Conservation (phyloP, 2,329 filamentous ascomycete species). For the Escovopsis sp. region DNA sequence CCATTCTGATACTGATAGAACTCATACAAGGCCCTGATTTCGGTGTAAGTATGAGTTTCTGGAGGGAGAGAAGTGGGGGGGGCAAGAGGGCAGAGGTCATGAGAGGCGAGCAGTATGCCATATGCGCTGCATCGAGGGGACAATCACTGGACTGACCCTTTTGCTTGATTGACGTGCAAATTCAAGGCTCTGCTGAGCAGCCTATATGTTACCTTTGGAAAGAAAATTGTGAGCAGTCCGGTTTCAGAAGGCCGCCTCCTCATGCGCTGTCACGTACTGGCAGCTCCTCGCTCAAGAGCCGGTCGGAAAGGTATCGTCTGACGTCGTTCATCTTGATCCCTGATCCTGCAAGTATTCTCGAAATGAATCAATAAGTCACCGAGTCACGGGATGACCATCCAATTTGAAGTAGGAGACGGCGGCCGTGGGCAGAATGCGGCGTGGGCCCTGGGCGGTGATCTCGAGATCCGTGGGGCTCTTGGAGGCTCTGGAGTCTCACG, state of each 20-base stretch:
- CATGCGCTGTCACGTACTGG: conserved; percentile 36
- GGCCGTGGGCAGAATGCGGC: no score
- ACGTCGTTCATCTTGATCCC: conserved; percentile 40
- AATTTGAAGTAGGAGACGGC: no score
- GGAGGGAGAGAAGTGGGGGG: no score
- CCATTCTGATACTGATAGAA: conserved; percentile 73
- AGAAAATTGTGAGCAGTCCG: not conserved
- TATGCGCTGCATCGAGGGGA: not conserved
- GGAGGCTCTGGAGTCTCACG: no score
- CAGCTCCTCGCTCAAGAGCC: conserved; percentile 60
- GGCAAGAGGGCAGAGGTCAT: no score
- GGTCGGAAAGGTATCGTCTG: conserved; percentile 56
- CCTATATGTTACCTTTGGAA: conserved; percentile 65
- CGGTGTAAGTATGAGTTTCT: no score
- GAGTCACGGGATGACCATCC: no score
- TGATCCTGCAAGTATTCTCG: not conserved
- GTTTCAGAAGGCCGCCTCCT: not conserved
- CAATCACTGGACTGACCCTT: conserved; percentile 43
- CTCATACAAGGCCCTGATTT: conserved; percentile 67
- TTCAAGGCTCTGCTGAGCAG: conserved; percentile 68
- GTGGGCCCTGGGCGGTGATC: no score
- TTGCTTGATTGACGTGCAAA: conserved; percentile 74
- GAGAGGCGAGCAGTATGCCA: no score
- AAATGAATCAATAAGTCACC: no score
- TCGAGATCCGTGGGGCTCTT: no score